phyloP scores from a whole-genome alignment of 2,329 filamentous ascomycete genomes.

The Colletotrichum tofieldiae region DNA sequence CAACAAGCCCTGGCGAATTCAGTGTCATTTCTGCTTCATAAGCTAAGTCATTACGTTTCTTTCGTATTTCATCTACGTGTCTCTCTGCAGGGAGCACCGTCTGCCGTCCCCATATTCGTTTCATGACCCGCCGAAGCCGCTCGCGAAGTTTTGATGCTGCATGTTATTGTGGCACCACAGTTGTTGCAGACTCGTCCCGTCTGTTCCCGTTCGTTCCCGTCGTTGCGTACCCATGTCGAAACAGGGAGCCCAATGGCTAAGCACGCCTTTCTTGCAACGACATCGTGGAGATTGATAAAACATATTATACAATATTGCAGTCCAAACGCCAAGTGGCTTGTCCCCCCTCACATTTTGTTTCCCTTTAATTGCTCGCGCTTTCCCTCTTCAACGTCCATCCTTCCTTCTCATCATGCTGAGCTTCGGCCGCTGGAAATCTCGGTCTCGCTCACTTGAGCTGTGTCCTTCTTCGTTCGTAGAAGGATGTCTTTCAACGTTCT shows the following conservation, averaged over 20 bases:
- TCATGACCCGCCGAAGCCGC: constrained; percentile 23
- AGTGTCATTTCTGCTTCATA: neutral
- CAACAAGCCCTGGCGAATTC: neutral
- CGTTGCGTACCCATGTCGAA: neutral
- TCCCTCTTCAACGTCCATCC: neutral
- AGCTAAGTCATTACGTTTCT: constrained; percentile 6
- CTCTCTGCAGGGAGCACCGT: constrained; percentile 6
- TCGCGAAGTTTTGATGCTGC: neutral
- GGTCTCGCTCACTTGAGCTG: constrained; percentile 23
- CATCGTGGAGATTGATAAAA: constrained; percentile 19
- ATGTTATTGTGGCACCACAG: constrained; percentile 8
- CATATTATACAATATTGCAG: constrained; percentile 15
- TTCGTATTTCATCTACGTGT: neutral
- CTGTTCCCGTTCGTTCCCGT: constrained; percentile 21
- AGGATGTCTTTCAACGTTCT: constrained; percentile 55
- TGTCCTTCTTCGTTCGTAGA: constrained; percentile 41
- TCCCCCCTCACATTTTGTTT: constrained; percentile 1
- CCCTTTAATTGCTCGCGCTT: constrained; percentile 10
- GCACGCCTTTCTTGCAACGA: neutral
- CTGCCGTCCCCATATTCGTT: constrained; percentile 22
- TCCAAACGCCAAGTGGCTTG: constrained; percentile 23
- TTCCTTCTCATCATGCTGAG: constrained; percentile 6
- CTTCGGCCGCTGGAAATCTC: constrained; percentile 24
- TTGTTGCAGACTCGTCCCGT: constrained; percentile 19
- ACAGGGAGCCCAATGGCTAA: neutral